Evolutionary conservation across 164 flowering plant species (phyloP).

Genomic region (Kingdonia uniflora): DNA sequence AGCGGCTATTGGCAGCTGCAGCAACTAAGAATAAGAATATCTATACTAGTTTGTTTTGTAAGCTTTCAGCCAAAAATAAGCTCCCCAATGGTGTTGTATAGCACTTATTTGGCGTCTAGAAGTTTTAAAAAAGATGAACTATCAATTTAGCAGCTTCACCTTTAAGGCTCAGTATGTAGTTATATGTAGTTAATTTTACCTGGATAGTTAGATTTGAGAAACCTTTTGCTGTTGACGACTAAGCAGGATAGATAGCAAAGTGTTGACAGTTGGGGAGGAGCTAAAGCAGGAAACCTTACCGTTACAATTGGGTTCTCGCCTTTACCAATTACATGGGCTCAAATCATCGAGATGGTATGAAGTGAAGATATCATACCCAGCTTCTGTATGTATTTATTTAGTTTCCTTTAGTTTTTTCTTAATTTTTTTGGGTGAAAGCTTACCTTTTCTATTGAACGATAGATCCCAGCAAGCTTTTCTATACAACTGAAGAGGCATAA

Average conservation of each 20-base stretch:
- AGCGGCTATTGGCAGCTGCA: too few species aligned
- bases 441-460: conserved; percentile 6
- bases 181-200: too few species aligned
- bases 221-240: background rate
- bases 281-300: conserved; percentile 53
- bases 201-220: too few species aligned
- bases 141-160: too few species aligned
- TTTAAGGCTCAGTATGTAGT: too few species aligned
- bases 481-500: conserved; percentile 38
- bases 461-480: conserved; percentile 86
- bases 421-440: conserved; percentile 7
- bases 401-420: background rate
- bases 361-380: conserved; percentile 99
- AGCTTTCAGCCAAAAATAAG: too few species aligned
- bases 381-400: conserved; percentile 69
- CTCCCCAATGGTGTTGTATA: too few species aligned
- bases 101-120: too few species aligned
- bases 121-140: too few species aligned
- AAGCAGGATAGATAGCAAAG: conserved; percentile 27
- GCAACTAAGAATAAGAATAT: too few species aligned
- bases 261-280: conserved; percentile 66
- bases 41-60: too few species aligned
- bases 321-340: conserved; percentile 56
- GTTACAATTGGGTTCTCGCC: conserved; percentile 52
- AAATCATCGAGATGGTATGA: conserved; percentile 72